Conservation (phyloP, 345 rosid genomes). For the Salix dunnii region DNA sequence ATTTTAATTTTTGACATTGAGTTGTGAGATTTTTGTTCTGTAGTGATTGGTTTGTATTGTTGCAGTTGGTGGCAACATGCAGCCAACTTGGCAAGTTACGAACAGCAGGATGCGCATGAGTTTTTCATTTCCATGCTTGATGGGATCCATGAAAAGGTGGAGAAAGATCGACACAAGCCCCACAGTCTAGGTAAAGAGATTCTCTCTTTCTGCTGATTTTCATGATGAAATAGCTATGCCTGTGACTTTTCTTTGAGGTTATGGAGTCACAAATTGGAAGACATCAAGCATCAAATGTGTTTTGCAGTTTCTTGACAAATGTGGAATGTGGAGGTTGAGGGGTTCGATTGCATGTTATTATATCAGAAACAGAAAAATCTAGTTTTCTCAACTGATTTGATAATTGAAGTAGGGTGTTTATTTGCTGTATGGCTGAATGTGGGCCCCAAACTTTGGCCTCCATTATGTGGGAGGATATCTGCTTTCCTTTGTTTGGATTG, state of each 20-base stretch:
- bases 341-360: too few relatives aligned
- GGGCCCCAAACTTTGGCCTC: background rate
- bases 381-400: background rate
- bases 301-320: too few relatives aligned
- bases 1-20: background rate
- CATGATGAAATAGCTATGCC: background rate
- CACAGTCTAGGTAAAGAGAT: constrained; percentile 39
- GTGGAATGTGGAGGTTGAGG: too few relatives aligned
- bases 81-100: constrained; percentile 69
- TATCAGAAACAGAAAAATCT: too few relatives aligned
- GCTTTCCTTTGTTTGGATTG: background rate
- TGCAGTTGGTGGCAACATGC: constrained; percentile 98
- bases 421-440: background rate
- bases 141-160: constrained; percentile 80
- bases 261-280: background rate
- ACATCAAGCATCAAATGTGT: too few relatives aligned
- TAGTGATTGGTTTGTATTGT: constrained; percentile 4
- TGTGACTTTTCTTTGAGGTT: background rate
- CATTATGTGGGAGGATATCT: background rate
- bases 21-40: background rate
- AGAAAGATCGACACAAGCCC: constrained; percentile 43
- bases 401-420: background rate
- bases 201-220: background rate
- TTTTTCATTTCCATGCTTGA: constrained; percentile 86
- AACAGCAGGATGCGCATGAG: constrained; percentile 95